These are phyloP conservation scores for Yarrowia divulgata DNA, from an alignment of 805 yeast genomes.

Conservation along the genomic window DNA sequence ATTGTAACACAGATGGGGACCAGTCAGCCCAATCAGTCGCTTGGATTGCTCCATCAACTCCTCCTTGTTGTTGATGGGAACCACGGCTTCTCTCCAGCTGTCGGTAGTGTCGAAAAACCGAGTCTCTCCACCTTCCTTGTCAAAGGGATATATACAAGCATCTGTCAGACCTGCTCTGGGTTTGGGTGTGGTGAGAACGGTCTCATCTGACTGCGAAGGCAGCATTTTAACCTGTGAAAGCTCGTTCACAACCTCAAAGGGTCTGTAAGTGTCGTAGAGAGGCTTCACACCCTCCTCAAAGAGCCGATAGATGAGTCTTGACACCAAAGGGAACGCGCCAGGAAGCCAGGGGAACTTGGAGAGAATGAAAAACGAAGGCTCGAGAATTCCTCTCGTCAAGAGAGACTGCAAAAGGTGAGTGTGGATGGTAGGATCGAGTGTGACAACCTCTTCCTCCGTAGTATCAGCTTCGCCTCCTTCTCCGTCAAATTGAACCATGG, in stretches of 20 bases:
- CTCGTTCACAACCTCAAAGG: constrained; percentile 1
- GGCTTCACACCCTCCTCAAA: constrained; percentile 60
- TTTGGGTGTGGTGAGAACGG: neutral
- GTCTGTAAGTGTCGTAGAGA: constrained; percentile 49
- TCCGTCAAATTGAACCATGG: constrained; percentile 25
- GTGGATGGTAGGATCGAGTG: constrained; percentile 7
- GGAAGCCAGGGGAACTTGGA: constrained; percentile 68
- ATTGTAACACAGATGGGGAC: constrained; percentile 61
- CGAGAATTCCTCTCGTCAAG: constrained; percentile 65
- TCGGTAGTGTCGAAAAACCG: constrained; percentile 54
- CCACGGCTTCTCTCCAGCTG: constrained; percentile 58
- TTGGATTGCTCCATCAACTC: constrained; percentile 59
- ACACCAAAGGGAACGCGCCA: constrained; percentile 58
- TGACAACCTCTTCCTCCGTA: constrained; percentile 55
- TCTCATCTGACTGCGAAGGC: constrained; percentile 4
- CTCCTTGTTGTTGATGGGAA: constrained; percentile 52
- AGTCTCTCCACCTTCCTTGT: constrained; percentile 1
- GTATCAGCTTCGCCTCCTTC: constrained; percentile 55
- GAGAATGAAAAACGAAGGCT: constrained; percentile 67
- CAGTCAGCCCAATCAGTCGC: constrained; percentile 61
- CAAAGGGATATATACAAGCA: constrained; percentile 21
- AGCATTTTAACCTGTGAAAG: neutral
- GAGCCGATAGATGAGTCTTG: constrained; percentile 58
- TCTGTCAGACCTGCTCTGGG: neutral
- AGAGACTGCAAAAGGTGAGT: constrained; percentile 57